These are phyloP conservation scores for Colletotrichum somersetense DNA, from an alignment of 2,329 filamentous ascomycete genomes.

Conservation along the genomic window DNA sequence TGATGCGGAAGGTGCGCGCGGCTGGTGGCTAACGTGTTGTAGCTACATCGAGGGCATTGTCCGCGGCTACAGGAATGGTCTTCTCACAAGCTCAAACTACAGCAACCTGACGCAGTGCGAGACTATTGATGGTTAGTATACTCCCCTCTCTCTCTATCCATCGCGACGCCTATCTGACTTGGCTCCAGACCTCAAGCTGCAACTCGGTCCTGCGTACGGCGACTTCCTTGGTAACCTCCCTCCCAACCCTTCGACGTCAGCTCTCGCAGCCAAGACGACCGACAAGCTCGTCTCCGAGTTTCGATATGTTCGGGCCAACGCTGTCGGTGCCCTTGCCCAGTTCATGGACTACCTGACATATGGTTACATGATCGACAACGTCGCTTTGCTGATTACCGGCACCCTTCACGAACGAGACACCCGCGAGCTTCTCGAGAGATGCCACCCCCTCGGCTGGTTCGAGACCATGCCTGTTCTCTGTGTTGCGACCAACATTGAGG, in stretches of 20 bases:
- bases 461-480: slow-evolving; percentile 99
- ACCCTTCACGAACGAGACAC: slow-evolving; percentile 98
- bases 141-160: slow-evolving; percentile 16
- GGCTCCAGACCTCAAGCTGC: slow-evolving; percentile 89
- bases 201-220: slow-evolving; percentile 95
- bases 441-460: slow-evolving; percentile 98
- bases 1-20: background rate
- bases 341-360: slow-evolving; percentile 99
- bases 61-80: slow-evolving; percentile 93
- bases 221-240: slow-evolving; percentile 95
- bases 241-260: slow-evolving; percentile 96
- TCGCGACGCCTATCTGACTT: slow-evolving; percentile 35
- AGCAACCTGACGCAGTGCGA: slow-evolving; percentile 97
- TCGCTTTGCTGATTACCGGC: slow-evolving; percentile 96
- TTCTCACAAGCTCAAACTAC: slow-evolving; percentile 92
- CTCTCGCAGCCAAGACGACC: slow-evolving; percentile 93
- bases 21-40: slow-evolving; percentile 43
- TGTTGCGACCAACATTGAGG: slow-evolving; percentile 97
- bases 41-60: slow-evolving; percentile 98
- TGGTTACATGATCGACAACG: slow-evolving; percentile 99
- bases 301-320: slow-evolving; percentile 94
- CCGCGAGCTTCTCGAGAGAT: slow-evolving; percentile 92
- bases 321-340: slow-evolving; percentile 88
- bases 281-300: slow-evolving; percentile 99
- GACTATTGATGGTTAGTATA: slow-evolving; percentile 85